phyloP scores from a whole-genome alignment of 2,329 filamentous ascomycete genomes.

The Dryadomyces quercivorus region DNA sequence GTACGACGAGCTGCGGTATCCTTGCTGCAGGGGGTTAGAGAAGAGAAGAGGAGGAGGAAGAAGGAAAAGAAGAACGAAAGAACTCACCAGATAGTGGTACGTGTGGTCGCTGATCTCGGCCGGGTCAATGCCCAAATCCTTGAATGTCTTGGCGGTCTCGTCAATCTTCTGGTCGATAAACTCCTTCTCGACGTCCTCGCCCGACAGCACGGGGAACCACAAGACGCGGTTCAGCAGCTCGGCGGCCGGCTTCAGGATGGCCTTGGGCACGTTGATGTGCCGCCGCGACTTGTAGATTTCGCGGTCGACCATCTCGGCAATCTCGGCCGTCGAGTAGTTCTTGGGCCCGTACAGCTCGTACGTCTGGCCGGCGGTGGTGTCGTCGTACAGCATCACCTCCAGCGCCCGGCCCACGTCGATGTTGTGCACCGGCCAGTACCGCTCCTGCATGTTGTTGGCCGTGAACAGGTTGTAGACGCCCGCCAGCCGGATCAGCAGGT shows the following conservation, averaged over 20 bases:
- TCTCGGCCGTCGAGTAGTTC: conserved; percentile 80
- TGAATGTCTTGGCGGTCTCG: conserved; percentile 84
- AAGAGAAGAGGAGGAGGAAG: not conserved
- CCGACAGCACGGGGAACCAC: conserved; percentile 79
- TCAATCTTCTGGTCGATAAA: conserved; percentile 92
- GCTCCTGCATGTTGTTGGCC: conserved; percentile 86
- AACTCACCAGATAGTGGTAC: conserved; percentile 82
- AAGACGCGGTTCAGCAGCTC: conserved; percentile 65
- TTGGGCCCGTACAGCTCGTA: conserved; percentile 91
- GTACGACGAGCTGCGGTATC: conserved; percentile 75
- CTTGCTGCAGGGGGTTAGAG: conserved; percentile 50
- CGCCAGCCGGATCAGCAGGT: conserved; percentile 76
- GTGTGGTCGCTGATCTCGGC: conserved; percentile 76
- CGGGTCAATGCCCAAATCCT: conserved; percentile 81
- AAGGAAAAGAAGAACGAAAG: not conserved
- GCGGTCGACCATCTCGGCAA: conserved; percentile 75
- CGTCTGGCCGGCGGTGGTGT: conserved; percentile 79
- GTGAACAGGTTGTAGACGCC: conserved; percentile 72
- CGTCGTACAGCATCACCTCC: conserved; percentile 82
- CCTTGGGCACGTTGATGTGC: conserved; percentile 84
- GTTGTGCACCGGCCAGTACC: conserved; percentile 83
- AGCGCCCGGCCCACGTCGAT: conserved; percentile 85
- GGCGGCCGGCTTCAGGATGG: conserved; percentile 62
- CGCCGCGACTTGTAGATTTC: conserved; percentile 85
- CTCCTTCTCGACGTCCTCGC: conserved; percentile 81